These are phyloP conservation scores for Cerrena zonata DNA, from an alignment of 1,284 basidiomycete species.

Conservation along the genomic window DNA sequence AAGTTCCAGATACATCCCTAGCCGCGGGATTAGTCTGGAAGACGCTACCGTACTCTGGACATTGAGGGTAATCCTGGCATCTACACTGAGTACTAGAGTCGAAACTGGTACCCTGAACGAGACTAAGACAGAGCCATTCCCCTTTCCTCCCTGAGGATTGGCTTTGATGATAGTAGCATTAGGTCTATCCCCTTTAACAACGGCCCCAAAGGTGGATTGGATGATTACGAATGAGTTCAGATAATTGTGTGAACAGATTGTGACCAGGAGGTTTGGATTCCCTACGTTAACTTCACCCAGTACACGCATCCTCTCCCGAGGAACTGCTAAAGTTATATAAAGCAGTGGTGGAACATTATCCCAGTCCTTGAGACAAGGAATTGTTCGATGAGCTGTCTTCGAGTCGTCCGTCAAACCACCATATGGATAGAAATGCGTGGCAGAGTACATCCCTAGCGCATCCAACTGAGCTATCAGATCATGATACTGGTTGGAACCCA, in stretches of 20 bases:
- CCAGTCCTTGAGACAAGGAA: conserved; percentile 7
- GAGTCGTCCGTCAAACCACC: neutral
- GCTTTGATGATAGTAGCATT: conserved; percentile 1
- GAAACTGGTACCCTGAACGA: conserved; percentile 8
- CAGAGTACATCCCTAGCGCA: conserved; percentile 4
- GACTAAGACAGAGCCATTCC: conserved; percentile 5
- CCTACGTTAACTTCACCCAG: no score
- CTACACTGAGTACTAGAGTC: conserved; percentile 4
- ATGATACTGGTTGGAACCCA: conserved; percentile 8
- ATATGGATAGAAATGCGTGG: neutral
- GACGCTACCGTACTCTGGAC: conserved; percentile 2
- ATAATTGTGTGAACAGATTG: neutral
- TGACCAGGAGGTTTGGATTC: conserved; percentile 1
- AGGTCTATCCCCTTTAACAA: conserved; percentile 3
- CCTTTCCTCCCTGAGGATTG: conserved; percentile 4
- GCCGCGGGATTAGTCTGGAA: no score
- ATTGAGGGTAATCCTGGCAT: neutral
- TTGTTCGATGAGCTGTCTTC: neutral
- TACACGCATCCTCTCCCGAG: no score
- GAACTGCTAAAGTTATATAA: conserved; percentile 6
- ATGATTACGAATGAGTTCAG: conserved; percentile 6
- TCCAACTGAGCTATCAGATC: conserved; percentile 12
- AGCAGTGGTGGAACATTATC: conserved; percentile 4
- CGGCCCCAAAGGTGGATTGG: conserved; percentile 5
- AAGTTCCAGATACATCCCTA: conserved; percentile 6